phyloP scores from a whole-genome alignment of 2,329 filamentous ascomycete species.

The Teratosphaeria zuluensis region DNA sequence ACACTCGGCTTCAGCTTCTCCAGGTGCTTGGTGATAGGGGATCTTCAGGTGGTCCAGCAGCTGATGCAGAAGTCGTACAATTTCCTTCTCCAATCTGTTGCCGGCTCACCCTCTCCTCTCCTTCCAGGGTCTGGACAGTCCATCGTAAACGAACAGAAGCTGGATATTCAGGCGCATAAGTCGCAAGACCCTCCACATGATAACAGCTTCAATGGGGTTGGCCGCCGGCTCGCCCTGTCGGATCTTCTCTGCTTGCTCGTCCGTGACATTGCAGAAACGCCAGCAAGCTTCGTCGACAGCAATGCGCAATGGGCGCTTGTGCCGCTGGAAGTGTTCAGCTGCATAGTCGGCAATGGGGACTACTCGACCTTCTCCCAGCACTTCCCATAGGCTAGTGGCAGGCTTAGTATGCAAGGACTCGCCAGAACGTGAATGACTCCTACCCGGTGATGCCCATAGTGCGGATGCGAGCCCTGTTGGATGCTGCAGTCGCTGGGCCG shows the following conservation, averaged over 20 bases:
- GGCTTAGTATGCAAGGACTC: background rate
- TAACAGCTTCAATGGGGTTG: conserved; percentile 33
- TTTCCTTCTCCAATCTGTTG: conserved; percentile 24
- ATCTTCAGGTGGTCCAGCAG: conserved; percentile 31
- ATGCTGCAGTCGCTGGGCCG: background rate
- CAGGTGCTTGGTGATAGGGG: conserved; percentile 36
- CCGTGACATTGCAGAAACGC: conserved; percentile 34
- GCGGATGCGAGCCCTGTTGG: background rate
- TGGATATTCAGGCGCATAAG: conserved; percentile 42
- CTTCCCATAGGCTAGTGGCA: conserved; percentile 25
- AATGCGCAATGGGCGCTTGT: conserved; percentile 30
- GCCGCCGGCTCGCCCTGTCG: conserved; percentile 27
- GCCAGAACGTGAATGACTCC: too few species aligned
- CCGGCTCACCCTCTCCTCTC: conserved; percentile 20
- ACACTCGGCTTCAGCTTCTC: conserved; percentile 40
- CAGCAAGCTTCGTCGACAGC: conserved; percentile 37
- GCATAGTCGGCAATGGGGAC: conserved; percentile 29
- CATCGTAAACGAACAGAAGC: conserved; percentile 47
- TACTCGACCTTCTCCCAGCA: conserved; percentile 28
- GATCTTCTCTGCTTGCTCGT: conserved; percentile 24
- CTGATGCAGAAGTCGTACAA: conserved; percentile 26
- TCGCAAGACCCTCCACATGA: conserved; percentile 34
- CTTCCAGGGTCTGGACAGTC: conserved; percentile 35
- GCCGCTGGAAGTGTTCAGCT: conserved; percentile 25
- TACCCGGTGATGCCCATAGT: conserved; percentile 4